Evolutionary conservation across 371 early-diverging fungal genomes (phyloP).

Genomic region (Syncephalastrum monosporum): DNA sequence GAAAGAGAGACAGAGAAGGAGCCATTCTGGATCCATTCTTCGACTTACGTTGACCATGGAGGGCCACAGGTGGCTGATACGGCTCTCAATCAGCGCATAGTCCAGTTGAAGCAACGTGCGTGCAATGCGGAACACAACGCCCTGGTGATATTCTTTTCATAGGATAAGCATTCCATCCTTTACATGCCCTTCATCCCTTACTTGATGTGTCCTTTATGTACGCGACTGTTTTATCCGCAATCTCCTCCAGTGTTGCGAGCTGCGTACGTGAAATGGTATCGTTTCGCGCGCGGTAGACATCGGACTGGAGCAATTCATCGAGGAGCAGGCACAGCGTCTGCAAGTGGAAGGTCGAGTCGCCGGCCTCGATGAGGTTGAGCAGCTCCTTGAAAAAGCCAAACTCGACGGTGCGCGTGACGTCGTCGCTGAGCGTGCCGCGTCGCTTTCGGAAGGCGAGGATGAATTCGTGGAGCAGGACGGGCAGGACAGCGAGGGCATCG

Average conservation of each 20-base stretch:
- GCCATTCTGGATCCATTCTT: not conserved
- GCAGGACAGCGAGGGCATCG: slow-evolving; percentile 26
- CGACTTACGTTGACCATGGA: slow-evolving; percentile 31
- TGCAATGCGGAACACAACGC: slow-evolving; percentile 25
- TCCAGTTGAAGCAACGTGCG: slow-evolving; percentile 46
- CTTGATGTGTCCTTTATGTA: slow-evolving; percentile 12
- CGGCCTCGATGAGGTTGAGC: slow-evolving; percentile 15
- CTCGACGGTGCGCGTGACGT: slow-evolving; percentile 33
- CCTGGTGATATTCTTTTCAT: slow-evolving; percentile 19
- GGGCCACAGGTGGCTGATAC: slow-evolving; percentile 37
- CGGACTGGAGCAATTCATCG: slow-evolving; percentile 25
- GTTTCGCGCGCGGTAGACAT: slow-evolving; percentile 34
- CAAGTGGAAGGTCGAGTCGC: slow-evolving; percentile 7
- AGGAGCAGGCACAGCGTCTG: slow-evolving; percentile 20
- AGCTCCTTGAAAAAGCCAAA: slow-evolving; percentile 38
- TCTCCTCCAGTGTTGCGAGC: slow-evolving; percentile 14
- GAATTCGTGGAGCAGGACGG: slow-evolving; percentile 30
- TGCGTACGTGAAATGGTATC: slow-evolving; percentile 35
- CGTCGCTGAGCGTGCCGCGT: slow-evolving; percentile 29
- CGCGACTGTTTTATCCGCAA: slow-evolving; percentile 19
- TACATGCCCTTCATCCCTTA: not conserved
- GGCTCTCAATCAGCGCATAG: slow-evolving; percentile 32
- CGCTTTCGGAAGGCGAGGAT: slow-evolving; percentile 32
- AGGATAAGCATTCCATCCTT: slow-evolving; percentile 12
- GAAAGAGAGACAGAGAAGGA: not conserved